Conservation (phyloP, 2,329 filamentous ascomycete genomes). For the Colletotrichum sp. region DNA sequence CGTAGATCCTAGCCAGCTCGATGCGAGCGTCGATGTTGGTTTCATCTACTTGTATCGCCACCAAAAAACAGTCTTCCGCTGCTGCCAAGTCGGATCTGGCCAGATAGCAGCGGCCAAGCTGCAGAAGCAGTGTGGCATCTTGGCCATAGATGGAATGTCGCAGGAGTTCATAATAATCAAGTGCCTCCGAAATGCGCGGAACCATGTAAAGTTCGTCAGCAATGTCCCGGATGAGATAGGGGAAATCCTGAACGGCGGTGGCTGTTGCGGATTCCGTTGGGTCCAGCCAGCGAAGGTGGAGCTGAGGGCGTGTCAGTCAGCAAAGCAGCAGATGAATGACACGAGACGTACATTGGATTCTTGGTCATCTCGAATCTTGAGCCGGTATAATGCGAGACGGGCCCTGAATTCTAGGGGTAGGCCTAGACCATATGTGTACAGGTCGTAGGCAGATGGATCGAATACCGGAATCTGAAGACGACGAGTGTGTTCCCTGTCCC, state of each 20-base stretch:
- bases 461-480: conserved; percentile 69
- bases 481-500: conserved; percentile 77
- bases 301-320: conserved; percentile 40
- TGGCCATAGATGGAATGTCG: conserved; percentile 51
- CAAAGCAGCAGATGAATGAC: background rate
- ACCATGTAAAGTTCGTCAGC: conserved; percentile 52
- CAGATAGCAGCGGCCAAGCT: conserved; percentile 73
- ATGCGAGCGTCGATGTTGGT: conserved; percentile 78
- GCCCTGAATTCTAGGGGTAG: conserved; percentile 83
- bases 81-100: conserved; percentile 66
- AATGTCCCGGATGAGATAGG: conserved; percentile 79
- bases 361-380: conserved; percentile 69
- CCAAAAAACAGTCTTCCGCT: conserved; percentile 80
- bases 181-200: conserved; percentile 43
- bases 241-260: conserved; percentile 56
- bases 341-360: conserved; percentile 73
- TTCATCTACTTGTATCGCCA: conserved; percentile 74
- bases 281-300: conserved; percentile 74
- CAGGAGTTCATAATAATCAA: conserved; percentile 63
- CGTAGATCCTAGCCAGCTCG: conserved; percentile 84
- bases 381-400: conserved; percentile 83
- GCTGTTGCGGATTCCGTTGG: conserved; percentile 40
- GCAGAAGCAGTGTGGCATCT: conserved; percentile 58
- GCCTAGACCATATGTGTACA: conserved; percentile 70
- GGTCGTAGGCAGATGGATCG: conserved; percentile 54